Base-by-base conservation (phyloP, 495 filamentous ascomycete genomes). In the Xylaria acuta region DNA sequence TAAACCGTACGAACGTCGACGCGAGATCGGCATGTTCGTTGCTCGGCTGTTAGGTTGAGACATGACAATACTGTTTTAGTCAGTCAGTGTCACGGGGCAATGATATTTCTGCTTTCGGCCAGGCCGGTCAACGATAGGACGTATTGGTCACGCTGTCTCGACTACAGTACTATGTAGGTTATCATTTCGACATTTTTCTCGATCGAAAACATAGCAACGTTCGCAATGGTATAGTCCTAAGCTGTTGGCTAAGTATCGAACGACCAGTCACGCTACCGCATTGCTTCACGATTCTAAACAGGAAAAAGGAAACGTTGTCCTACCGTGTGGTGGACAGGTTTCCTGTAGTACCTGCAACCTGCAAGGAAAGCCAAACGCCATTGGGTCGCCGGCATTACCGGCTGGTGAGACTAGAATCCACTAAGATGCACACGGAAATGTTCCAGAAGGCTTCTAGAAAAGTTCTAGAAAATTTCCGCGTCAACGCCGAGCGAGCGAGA, bases 401-500 rank as follows among this genome's bases (percentile, higher is more conserved):
- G 53, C 38, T 34, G 63, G 56, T 51, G 43, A 53, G 56, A 60
- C 41, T 25, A 25, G 47, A 30, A 27, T 11, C 54, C 47, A 70
- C 74, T 69, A 62, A 56, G 51, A 66, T 56, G 47, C 30, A 71
- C 38, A 34, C 1, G 64, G 75, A 76, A 79, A 74, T 54, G 45
- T 75, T 79, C 77, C 67, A 73, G 77, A 79, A 78, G 67, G 5
- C 64, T 75, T 75, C 68, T 40, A 64, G 70, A 72, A 72, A 67
- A 36, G 5, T 66, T 72, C 70, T 66, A 59, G 69, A 71, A 71
- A 58, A 25, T 20, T 71, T 71, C 49, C 49, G 49, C 32, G 45
- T 6, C 32, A 1, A 34, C 38, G 36, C 49, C 36, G 66, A 40
- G 51, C 66, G 16, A 34, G 32, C 20, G 12, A 34, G 20, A 69